Evolutionary conservation across 345 rosid species (phyloP).

Genomic region (Erodium maritimum): DNA sequence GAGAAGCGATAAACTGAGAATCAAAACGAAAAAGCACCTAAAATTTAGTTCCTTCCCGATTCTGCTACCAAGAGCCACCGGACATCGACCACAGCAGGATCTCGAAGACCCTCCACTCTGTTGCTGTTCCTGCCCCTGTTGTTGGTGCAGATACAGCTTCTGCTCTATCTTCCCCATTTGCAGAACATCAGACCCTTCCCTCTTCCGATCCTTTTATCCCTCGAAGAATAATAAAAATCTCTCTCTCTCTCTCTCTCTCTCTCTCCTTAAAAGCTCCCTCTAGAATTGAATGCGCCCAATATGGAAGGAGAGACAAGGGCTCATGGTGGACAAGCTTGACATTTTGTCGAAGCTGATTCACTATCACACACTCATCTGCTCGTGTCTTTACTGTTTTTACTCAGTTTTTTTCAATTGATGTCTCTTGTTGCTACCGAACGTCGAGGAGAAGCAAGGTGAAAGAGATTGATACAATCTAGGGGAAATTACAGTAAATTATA

Average conservation of each 20-base stretch:
- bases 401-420: background rate
- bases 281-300: background rate
- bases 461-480: background rate
- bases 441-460: conserved; percentile 9
- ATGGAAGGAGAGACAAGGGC: background rate
- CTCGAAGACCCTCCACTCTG: conserved; percentile 14
- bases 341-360: background rate
- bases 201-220: background rate
- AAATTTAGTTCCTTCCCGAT: conserved; percentile 21
- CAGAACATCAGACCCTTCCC: conserved; percentile 25
- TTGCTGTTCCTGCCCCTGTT: conserved; percentile 13
- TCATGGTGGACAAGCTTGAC: conserved; percentile 6
- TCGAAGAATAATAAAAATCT: background rate
- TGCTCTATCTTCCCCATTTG: conserved; percentile 43
- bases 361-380: background rate
- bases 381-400: too few relatives aligned
- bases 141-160: conserved; percentile 15
- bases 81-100: conserved; percentile 28
- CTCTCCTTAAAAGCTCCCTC: background rate
- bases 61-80: conserved; percentile 15
- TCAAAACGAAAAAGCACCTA: conserved; percentile 40
- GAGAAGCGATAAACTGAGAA: conserved; percentile 36
- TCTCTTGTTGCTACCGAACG: conserved; percentile 1
- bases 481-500: too few relatives aligned
- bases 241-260: background rate